Percentiles rank a stretch among this genome's conserved stretches.
Conservation (phyloP, 148 eudicot species). For the Cornus controversa region DNA sequence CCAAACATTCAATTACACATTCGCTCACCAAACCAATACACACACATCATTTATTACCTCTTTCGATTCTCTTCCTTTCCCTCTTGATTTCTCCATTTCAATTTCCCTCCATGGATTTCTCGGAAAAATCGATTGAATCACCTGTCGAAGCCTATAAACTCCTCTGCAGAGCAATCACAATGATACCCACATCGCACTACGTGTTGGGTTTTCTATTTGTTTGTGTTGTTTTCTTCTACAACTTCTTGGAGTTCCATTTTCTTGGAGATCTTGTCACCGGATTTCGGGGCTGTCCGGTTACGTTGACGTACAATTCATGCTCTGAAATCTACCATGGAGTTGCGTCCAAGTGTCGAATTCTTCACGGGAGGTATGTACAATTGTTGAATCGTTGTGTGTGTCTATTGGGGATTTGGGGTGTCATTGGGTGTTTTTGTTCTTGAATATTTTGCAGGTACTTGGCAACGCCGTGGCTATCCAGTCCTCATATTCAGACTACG, state of each 20-base stretch:
- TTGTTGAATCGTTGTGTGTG: not conserved
- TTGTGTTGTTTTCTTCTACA: slow-evolving; percentile 41
- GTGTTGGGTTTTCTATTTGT: slow-evolving; percentile 28
- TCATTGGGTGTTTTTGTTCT: not conserved
- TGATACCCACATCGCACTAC: slow-evolving; percentile 62
- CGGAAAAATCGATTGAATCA: slow-evolving; percentile 12
- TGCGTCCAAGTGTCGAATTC: slow-evolving; percentile 73
- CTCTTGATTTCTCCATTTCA: not conserved
- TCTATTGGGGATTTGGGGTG: not conserved
- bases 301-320: slow-evolving; percentile 50
- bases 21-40: too few relatives aligned
- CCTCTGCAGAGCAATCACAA: slow-evolving; percentile 29
- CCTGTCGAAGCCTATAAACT: slow-evolving; percentile 53
- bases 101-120: slow-evolving; percentile 19
- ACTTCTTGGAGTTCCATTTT: slow-evolving; percentile 75
- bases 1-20: not conserved
- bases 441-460: slow-evolving; percentile 54
- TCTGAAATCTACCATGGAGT: slow-evolving; percentile 60
- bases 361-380: slow-evolving; percentile 66
- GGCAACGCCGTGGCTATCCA: slow-evolving; percentile 91
- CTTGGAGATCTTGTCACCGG: slow-evolving; percentile 62
- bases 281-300: slow-evolving; percentile 57
- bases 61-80: not conserved
- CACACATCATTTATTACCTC: too few relatives aligned
- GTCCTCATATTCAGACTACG: slow-evolving; percentile 90